These are phyloP conservation scores for Pyrenula aspistea DNA, from an alignment of 495 filamentous ascomycete genomes.

Conservation along the genomic window DNA sequence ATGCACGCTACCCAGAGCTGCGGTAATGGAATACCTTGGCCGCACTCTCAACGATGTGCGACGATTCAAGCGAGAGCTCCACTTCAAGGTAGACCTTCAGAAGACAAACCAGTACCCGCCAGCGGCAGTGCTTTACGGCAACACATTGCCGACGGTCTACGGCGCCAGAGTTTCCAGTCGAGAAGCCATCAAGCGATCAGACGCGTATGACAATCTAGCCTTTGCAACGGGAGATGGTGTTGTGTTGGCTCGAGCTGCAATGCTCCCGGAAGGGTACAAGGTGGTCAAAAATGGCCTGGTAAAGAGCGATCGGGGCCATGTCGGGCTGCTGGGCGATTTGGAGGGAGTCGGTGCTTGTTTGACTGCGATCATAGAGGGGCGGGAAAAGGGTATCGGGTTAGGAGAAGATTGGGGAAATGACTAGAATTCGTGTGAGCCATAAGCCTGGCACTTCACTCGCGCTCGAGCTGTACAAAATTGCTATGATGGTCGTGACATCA, in stretches of 20 bases:
- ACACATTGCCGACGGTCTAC: slow-evolving; percentile 73
- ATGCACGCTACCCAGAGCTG: slow-evolving; percentile 33
- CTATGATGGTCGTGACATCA: too few species aligned
- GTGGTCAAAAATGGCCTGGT: slow-evolving; percentile 59
- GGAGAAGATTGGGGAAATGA: too few species aligned
- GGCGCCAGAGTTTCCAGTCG: slow-evolving; percentile 57
- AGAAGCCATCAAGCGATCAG: slow-evolving; percentile 58
- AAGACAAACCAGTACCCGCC: slow-evolving; percentile 65
- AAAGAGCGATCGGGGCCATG: slow-evolving; percentile 72
- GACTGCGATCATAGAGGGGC: slow-evolving; percentile 48
- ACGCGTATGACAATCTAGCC: slow-evolving; percentile 78
- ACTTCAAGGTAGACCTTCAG: slow-evolving; percentile 46
- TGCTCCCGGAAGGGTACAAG: slow-evolving; percentile 73
- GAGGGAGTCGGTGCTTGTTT: slow-evolving; percentile 69
- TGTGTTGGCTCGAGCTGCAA: slow-evolving; percentile 71
- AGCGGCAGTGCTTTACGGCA: slow-evolving; percentile 75
- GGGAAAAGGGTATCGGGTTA: slow-evolving; percentile 59
- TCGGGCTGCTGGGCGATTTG: slow-evolving; percentile 75
- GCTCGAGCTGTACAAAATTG: too few species aligned
- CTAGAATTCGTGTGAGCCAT: too few species aligned
- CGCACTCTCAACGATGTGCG: slow-evolving; percentile 63
- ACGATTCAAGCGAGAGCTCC: slow-evolving; percentile 62
- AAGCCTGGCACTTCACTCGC: too few species aligned
- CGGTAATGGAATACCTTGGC: slow-evolving; percentile 58
- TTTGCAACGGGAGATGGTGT: slow-evolving; percentile 88